A percentile compares a stretch with the other conserved stretches of the same genome.
Conservation (phyloP, 2,329 filamentous ascomycete species). For the Orbilia quercus region DNA sequence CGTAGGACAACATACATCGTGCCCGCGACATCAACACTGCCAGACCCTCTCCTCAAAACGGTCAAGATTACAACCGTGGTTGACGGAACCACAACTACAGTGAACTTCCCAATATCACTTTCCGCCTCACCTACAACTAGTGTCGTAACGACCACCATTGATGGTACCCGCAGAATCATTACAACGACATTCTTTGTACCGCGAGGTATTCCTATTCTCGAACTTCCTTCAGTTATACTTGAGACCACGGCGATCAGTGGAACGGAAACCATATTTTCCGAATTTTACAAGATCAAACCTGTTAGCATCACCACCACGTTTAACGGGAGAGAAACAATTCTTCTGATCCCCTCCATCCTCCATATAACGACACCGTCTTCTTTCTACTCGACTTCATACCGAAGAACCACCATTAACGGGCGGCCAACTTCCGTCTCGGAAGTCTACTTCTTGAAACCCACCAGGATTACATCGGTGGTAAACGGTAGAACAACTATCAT, state of each 20-base stretch:
- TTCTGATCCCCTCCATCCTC: constrained; percentile 31
- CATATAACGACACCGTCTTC: constrained; percentile 38
- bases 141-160: constrained; percentile 28
- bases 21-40: constrained; percentile 38
- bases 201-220: constrained; percentile 29
- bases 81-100: constrained; percentile 21
- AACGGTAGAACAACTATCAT: constrained; percentile 44
- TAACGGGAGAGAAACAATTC: constrained; percentile 27
- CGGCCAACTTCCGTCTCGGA: constrained; percentile 30
- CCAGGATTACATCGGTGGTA: constrained; percentile 39
- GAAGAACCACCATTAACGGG: constrained; percentile 40
- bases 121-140: constrained; percentile 30
- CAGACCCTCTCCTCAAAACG: constrained; percentile 38
- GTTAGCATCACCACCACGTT: constrained; percentile 45
- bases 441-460: constrained; percentile 48
- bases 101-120: constrained; percentile 51
- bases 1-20: constrained; percentile 34
- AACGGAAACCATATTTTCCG: constrained; percentile 25
- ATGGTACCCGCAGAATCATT: constrained; percentile 27
- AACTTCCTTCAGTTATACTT: constrained; percentile 43
- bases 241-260: constrained; percentile 35
- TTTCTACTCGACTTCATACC: constrained; percentile 40
- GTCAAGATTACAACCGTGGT: constrained; percentile 32
- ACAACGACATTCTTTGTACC: constrained; percentile 46
- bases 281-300: constrained; percentile 49